phyloP scores from a whole-genome alignment of 306 rosid genomes.

The Nissolia schottii region DNA sequence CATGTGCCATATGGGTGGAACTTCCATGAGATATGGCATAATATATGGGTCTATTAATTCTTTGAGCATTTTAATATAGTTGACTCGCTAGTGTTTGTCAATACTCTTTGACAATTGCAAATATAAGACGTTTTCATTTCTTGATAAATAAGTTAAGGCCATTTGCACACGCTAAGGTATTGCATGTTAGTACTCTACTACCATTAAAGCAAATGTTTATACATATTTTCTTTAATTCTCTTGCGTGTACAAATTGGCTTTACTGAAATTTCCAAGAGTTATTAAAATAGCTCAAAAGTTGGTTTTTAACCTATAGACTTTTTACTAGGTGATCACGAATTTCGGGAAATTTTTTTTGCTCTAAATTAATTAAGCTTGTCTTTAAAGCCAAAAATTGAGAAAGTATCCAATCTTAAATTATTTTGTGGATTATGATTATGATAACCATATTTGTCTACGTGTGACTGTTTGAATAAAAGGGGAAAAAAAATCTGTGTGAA shows the following conservation, averaged over 20 bases:
- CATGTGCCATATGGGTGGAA: slow-evolving; percentile 39
- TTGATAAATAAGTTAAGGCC: slow-evolving; percentile 31
- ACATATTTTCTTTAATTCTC: neutral
- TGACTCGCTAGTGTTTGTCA: slow-evolving; percentile 23
- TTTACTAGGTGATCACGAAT: neutral
- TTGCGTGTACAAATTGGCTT: slow-evolving; percentile 27
- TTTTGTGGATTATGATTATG: neutral
- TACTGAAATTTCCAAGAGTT: neutral
- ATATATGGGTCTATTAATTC: slow-evolving; percentile 24
- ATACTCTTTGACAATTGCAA: slow-evolving; percentile 5
- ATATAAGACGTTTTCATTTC: slow-evolving; percentile 20
- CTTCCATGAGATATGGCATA: slow-evolving; percentile 43
- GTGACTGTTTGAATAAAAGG: too few species aligned
- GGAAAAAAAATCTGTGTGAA: too few species aligned
- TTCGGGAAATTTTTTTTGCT: too few species aligned
- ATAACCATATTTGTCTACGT: too few species aligned
- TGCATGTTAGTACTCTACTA: slow-evolving; percentile 38
- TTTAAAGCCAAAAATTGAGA: neutral
- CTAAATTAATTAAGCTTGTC: too few species aligned
- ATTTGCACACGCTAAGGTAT: slow-evolving; percentile 25
- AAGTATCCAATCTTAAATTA: neutral
- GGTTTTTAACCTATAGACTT: neutral
- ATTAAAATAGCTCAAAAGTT: neutral
- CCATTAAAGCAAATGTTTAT: neutral
- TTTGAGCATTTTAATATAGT: slow-evolving; percentile 8